Base-by-base conservation (phyloP, 441 rosid genomes). In the Dalechampia spathulata region DNA sequence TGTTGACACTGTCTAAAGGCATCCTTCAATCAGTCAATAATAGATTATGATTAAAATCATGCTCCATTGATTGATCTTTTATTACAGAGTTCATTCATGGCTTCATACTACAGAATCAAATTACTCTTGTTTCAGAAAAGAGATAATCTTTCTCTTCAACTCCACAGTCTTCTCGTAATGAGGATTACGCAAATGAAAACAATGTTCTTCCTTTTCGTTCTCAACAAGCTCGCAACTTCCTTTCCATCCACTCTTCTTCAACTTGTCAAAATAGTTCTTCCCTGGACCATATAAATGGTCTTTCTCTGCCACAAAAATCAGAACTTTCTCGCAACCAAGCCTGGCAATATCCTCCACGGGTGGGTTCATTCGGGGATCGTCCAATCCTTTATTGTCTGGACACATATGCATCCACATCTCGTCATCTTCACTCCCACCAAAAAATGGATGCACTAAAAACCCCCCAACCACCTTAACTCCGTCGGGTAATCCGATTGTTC, bases 361-460 rank as follows among this genome's bases (percentile, higher is more conserved):
- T 3, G 75, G 77, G 14, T 71, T 73, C 77, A 80, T 6, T 58
- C 57, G 54, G 0, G 77, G 79, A 52, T 80, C 83, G 17, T 63
- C 58, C 67, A 67, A 22, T 20, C 81, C 76, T 1, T 39, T 28
- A 21, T 68, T 65, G 4, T 15, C 39, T 2, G 72, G 68, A 44
- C 68, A 64, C 84, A 79, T 64, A 38, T 46, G 58, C 55, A 72
- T 21, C 84, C 78, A 71, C 74, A 69, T 73, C 10, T 64, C 30
- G 42, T 78, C 78, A 16, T 73, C 76, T 17, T 57, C 61, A 4
- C 72, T 58, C 3, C 78, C 76, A 0, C 79, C 77, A 12, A 76
- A 76, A 57, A 15, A 74, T 3, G 81, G 77, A 47, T 76, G 84
- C 25, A 64, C 65, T 49, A 71, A 17, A 6, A 67, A 40, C 55